Conservation (phyloP, 352 stramenopile species). For the Phytophthora chlamydospora region DNA sequence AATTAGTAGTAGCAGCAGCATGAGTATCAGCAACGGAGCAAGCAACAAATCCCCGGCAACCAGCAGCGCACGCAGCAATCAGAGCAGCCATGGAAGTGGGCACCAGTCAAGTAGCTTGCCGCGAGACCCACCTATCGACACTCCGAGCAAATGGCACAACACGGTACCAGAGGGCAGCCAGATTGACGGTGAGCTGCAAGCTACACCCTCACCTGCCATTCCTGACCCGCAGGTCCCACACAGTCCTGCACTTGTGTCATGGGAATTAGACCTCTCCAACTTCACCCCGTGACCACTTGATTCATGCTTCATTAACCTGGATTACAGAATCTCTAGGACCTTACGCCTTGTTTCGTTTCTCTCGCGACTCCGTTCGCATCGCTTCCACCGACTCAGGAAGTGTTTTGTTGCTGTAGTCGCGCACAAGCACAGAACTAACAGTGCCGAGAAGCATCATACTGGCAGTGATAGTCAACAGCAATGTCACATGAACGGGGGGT, state of each 20-base stretch:
- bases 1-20: neutral
- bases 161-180: neutral
- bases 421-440: constrained; percentile 59
- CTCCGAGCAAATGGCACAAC: constrained; percentile 1
- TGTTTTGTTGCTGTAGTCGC: constrained; percentile 62
- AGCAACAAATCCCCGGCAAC: neutral
- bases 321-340: neutral
- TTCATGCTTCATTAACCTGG: constrained; percentile 15
- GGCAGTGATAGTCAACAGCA: constrained; percentile 76
- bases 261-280: constrained; percentile 77
- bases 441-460: constrained; percentile 84
- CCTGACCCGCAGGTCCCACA: constrained; percentile 1
- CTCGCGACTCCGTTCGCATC: constrained; percentile 40
- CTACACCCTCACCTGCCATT: neutral
- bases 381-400: constrained; percentile 64
- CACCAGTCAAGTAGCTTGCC: neutral
- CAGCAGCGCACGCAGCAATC: neutral
- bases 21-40: neutral
- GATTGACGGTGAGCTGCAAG: neutral
- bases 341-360: constrained; percentile 13
- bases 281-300: constrained; percentile 43
- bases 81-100: neutral
- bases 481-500: constrained; percentile 73
- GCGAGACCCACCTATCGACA: neutral
- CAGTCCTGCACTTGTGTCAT: constrained; percentile 34